These are phyloP conservation scores for Desmodesmus armatus DNA, from an alignment of 139 green algal species.

Conservation along the genomic window DNA sequence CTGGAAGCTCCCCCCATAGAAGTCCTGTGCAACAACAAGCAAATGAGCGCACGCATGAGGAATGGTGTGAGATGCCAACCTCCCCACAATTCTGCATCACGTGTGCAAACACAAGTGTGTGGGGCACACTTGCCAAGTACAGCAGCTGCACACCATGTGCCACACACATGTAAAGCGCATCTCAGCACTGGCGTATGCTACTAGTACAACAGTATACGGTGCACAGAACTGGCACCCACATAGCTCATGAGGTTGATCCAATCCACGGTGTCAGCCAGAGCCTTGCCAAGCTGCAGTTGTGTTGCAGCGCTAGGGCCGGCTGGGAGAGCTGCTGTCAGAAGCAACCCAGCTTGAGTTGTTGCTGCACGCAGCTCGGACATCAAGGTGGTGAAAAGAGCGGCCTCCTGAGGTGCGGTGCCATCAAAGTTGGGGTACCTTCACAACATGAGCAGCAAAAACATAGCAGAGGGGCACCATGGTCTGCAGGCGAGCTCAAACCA, in stretches of 20 bases:
- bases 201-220: not conserved
- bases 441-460: not conserved
- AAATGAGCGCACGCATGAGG: too few species aligned
- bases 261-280: not conserved
- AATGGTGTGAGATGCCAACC: too few species aligned
- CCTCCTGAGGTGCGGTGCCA: not conserved
- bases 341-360: not conserved
- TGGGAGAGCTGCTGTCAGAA: not conserved
- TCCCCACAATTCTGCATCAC: too few species aligned
- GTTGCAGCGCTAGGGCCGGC: not conserved
- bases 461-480: not conserved
- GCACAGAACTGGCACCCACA: not conserved
- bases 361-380: not conserved
- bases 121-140: too few species aligned
- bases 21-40: too few species aligned
- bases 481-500: not conserved
- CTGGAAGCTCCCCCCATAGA: too few species aligned
- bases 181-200: not conserved
- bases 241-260: slow-evolving; percentile 22
- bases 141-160: too few species aligned
- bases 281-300: not conserved
- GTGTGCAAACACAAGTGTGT: too few species aligned
- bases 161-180: too few species aligned
- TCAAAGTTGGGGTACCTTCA: not conserved
- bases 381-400: not conserved